Percentiles rank a stretch among this genome's conserved stretches.
Conservation (phyloP, 805 yeast genomes). For the Blastobotrys attinorum region DNA sequence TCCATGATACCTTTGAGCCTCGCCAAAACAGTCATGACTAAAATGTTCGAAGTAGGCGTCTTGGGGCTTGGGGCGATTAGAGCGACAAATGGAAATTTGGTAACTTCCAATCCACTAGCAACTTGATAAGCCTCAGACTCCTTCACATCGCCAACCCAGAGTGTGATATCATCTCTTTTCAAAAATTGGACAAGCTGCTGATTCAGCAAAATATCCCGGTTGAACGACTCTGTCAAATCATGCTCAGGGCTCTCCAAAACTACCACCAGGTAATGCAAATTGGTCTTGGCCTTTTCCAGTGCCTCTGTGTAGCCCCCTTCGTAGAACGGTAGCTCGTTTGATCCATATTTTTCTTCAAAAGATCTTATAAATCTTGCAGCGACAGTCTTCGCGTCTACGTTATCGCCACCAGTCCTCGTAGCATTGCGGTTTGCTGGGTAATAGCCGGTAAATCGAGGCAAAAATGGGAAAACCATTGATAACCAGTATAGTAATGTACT, state of each 20-base stretch:
- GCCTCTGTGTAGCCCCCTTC: slow-evolving; percentile 80
- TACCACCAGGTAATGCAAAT: slow-evolving; percentile 65
- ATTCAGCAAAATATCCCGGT: slow-evolving; percentile 46
- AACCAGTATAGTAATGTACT: slow-evolving; percentile 23
- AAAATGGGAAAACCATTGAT: slow-evolving; percentile 30
- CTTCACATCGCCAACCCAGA: slow-evolving; percentile 87
- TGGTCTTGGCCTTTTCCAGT: slow-evolving; percentile 56
- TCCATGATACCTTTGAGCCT: slow-evolving; percentile 50
- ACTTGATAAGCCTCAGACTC: slow-evolving; percentile 79
- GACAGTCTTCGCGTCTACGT: slow-evolving; percentile 44
- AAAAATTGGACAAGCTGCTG: slow-evolving; percentile 38
- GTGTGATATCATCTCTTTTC: slow-evolving; percentile 43
- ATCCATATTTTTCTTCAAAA: slow-evolving; percentile 40
- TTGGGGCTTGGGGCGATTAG: slow-evolving; percentile 58
- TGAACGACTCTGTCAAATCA: slow-evolving; percentile 49
- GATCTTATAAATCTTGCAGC: slow-evolving; percentile 45
- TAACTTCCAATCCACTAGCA: slow-evolving; percentile 62
- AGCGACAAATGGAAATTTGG: slow-evolving; percentile 77
- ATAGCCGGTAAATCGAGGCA: slow-evolving; percentile 31
- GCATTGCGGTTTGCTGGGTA: slow-evolving; percentile 34
- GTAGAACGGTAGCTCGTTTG: slow-evolving; percentile 34
- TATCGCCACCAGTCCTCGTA: slow-evolving; percentile 29
- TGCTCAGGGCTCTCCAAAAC: slow-evolving; percentile 67
- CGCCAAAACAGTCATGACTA: slow-evolving; percentile 53
- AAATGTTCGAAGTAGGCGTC: slow-evolving; percentile 28